These are phyloP conservation scores for Collybia nuda DNA, from an alignment of 768 basidiomycete genomes.

Conservation along the genomic window DNA sequence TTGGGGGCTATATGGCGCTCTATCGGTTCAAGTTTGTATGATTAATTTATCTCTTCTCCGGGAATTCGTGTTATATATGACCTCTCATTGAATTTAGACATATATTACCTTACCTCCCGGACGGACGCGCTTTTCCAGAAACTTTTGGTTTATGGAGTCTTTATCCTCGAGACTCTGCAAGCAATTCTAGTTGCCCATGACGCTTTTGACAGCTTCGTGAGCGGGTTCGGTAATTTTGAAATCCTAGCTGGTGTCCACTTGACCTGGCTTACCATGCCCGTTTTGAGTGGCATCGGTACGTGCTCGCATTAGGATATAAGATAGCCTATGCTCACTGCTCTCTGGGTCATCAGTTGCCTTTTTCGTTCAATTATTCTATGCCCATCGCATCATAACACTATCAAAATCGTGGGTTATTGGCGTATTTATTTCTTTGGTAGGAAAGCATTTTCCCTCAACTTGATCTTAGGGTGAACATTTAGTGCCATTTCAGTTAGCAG, in stretches of 20 bases:
- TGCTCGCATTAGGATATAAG: background rate
- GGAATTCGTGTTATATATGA: background rate
- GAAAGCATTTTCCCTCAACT: too few species aligned
- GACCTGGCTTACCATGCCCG: background rate
- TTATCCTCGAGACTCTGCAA: background rate
- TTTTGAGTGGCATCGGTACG: background rate
- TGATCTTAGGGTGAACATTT: too few species aligned
- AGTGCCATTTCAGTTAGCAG: background rate
- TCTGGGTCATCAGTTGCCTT: background rate
- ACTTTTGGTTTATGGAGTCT: background rate
- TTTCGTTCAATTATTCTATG: background rate
- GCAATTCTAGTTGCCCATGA: background rate
- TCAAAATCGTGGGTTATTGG: too few species aligned
- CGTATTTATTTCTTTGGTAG: too few species aligned
- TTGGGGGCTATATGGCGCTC: background rate
- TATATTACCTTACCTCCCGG: background rate
- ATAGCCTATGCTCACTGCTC: background rate
- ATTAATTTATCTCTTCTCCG: background rate
- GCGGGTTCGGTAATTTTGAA: background rate
- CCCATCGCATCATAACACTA: too few species aligned
- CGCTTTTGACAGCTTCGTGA: slow-evolving; percentile 17
- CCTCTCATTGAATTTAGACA: background rate
- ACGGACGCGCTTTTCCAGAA: background rate
- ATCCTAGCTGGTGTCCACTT: background rate
- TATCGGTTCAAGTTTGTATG: background rate